Evolutionary conservation across 2,329 filamentous ascomycete species (phyloP), one percentile per base, ranked within the genome.

Genomic region (Talaromyces marneffei): DNA sequence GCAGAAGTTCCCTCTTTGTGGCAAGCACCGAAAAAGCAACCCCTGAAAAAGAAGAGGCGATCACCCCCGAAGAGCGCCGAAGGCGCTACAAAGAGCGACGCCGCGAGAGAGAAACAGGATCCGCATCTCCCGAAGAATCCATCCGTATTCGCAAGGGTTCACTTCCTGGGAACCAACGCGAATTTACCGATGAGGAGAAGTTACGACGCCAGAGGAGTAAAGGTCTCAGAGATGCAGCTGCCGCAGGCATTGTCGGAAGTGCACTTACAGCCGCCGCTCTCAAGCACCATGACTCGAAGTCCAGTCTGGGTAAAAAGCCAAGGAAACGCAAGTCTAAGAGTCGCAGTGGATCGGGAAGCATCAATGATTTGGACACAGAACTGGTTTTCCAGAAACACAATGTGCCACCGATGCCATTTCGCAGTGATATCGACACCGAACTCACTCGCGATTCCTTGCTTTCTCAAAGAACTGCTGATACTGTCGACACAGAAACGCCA

Each of bases 391-490:
- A 83, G 62, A 79, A 74, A 65, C 82, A 85, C 57, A 79, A 86
- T 54, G 84, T 90, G 14, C 88, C 92, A 6, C 90, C 90, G 5
- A 91, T 97, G 88, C 93, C 93, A 2, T 82, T 96, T 64, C 88
- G 89, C 74, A 96, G 92, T 74, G 90, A 91, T 60, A 85, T 96
- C 61, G 85, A 89, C 44, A 96, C 93, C 0, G 92, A 97, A 57
- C 76, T 97, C 60, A 97, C 93, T 0, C 84, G 93, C 67, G 89
- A 89, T 16, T 97, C 93, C 0, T 90, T 97, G 59, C 77, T 94
- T 18, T 94, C 92, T 4, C 89, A 90, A 31, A 87, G 89, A 29
- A 90, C 90, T 0, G 90, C 91, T 65, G 57, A 86, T 57, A 27
- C 18, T 29, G 52, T 35, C 12, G 80, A 86, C 57, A 88, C 90